Conservation (phyloP, 768 basidiomycete species). For the Peribolospora kevripleyi region DNA sequence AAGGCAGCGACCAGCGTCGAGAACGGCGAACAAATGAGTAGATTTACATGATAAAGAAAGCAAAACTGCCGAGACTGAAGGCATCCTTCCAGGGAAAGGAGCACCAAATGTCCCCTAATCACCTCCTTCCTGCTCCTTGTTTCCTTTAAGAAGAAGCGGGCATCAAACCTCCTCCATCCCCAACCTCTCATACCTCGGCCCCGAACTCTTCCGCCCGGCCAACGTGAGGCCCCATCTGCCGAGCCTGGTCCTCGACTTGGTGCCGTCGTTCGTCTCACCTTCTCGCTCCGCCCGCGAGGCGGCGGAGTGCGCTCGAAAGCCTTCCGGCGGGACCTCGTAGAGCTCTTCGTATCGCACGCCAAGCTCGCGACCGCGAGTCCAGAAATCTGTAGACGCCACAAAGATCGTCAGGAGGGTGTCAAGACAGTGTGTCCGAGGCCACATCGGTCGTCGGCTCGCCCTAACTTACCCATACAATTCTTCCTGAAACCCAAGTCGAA, state of each 20-base stretch:
- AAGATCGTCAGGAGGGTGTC: background rate
- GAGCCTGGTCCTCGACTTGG: too few relatives aligned
- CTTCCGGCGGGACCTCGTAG: constrained; percentile 72
- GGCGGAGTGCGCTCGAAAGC: constrained; percentile 25
- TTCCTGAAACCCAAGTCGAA: constrained; percentile 57
- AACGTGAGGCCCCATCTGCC: too few relatives aligned
- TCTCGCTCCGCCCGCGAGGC: background rate
- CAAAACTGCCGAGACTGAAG: too few relatives aligned
- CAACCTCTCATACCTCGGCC: background rate
- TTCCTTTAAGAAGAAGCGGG: background rate
- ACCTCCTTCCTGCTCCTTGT: too few relatives aligned
- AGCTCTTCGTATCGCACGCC: constrained; percentile 73
- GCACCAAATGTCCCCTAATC: too few relatives aligned
- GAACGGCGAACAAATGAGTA: too few relatives aligned
- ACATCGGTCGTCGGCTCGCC: constrained; percentile 9
- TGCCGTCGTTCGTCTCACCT: too few relatives aligned
- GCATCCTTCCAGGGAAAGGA: too few relatives aligned
- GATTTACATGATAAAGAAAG: too few relatives aligned
- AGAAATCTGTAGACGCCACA: constrained; percentile 51
- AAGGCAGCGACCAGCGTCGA: too few relatives aligned
- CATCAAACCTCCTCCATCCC: background rate
- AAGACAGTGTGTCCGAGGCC: background rate
- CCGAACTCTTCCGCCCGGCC: background rate
- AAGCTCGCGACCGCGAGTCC: constrained; percentile 59
- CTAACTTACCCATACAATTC: constrained; percentile 30